These are phyloP conservation scores for Salicornia ramosissima DNA, from an alignment of 148 eudicot genomes.

Conservation along the genomic window DNA sequence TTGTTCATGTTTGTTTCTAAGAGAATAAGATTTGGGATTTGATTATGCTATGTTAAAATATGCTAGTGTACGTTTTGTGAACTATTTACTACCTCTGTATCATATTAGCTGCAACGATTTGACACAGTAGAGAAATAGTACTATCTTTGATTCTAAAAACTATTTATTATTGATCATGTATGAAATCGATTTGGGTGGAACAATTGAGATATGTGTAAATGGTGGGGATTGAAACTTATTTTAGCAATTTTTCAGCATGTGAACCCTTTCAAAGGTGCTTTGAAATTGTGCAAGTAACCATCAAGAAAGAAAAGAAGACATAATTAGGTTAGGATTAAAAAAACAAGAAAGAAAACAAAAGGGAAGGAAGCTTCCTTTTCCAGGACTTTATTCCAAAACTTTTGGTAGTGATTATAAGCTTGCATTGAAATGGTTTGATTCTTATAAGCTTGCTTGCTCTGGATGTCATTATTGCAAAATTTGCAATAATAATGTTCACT, in stretches of 20 bases:
- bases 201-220: not conserved
- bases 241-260: not conserved
- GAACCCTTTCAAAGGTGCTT: not conserved
- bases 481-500: constrained; percentile 2
- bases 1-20: not conserved
- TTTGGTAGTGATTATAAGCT: no score
- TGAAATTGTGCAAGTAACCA: not conserved
- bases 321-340: not conserved
- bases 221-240: not conserved
- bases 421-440: not conserved
- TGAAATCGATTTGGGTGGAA: constrained; percentile 7
- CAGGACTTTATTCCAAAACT: not conserved
- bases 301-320: not conserved
- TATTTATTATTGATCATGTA: not conserved
- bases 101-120: no score
- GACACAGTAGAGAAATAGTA: no score
- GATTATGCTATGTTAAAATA: constrained; percentile 5
- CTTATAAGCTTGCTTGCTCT: not conserved
- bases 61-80: constrained; percentile 10
- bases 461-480: not conserved
- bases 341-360: not conserved
- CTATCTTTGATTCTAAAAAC: no score
- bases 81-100: no score
- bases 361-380: no score
- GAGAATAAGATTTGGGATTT: not conserved